Evolutionary conservation across 176 grass and related monocot genomes (phyloP).

Genomic region (Ampelocalamus luodianensis): DNA sequence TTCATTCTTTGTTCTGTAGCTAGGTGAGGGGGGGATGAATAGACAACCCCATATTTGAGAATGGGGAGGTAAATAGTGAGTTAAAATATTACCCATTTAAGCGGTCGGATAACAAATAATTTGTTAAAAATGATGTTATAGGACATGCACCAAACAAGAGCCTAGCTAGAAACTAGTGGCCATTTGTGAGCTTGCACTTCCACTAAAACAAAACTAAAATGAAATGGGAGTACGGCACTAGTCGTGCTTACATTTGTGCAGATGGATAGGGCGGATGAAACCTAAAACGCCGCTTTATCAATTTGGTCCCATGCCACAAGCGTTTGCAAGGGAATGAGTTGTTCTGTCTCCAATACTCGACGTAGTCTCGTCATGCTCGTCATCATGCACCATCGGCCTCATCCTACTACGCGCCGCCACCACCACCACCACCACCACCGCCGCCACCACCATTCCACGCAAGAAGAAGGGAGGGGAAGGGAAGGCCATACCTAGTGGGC

Average conservation of each 20-base stretch:
- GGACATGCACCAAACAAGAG: conserved; percentile 4
- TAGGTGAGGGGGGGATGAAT: no score
- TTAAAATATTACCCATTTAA: background rate
- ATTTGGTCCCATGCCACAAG: conserved; percentile 45
- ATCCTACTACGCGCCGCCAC: no score
- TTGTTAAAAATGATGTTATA: background rate
- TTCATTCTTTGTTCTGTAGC: no score
- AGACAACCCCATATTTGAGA: no score
- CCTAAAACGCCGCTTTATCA: conserved; percentile 50
- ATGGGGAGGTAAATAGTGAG: background rate
- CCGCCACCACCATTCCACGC: no score
- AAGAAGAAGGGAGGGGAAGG: no score
- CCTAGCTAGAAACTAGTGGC: background rate
- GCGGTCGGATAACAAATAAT: background rate
- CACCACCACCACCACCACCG: no score
- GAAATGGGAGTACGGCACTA: background rate
- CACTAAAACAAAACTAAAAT: background rate
- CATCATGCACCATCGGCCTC: background rate
- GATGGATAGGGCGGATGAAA: conserved; percentile 33
- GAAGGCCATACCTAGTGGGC: no score
- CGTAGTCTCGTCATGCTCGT: background rate
- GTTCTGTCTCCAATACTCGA: background rate
- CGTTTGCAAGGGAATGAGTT: background rate
- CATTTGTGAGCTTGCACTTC: conserved; percentile 7
- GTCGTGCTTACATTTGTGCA: background rate